Base-by-base conservation (phyloP, 768 basidiomycete species). In the Suillus discolor region DNA sequence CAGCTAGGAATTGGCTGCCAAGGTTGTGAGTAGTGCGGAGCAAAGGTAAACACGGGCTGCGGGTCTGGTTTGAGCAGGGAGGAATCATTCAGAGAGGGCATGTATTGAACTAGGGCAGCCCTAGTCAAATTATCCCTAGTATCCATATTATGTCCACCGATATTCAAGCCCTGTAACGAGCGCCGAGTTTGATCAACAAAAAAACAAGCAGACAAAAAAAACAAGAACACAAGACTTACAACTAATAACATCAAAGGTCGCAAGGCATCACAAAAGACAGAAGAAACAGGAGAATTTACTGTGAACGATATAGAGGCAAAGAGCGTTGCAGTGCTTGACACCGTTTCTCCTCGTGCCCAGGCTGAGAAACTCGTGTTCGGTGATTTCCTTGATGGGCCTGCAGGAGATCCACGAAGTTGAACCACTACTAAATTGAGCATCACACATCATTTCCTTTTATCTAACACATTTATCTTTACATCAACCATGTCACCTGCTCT, bases 351-450 rank as follows among this genome's bases (percentile, higher is more conserved):
- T 78, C 75, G 75, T 76, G 77, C 72, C 57, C 61, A 61, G 75
- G 75, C 75, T 76, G 75, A 75, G 76, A 75, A 76, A 78, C 76
- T 75, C 74, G 67, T 47, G 44, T 74, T 74, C 65, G 75, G 69
- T 67, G 69, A 73, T 75, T 69, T 69, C 68, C 64, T 69, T 68
- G 64, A 68, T 65, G 64, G 39, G 41, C 67, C 68, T 55, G 67
- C 62, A 65, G 62, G 62, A 61, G 18, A 20, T 49, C 34, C 42
- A 36, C 64, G 39, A 63, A 31, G 62, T 64, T 62, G 8, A 28
- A 15, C 15, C 20, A 62, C 9, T 55, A 66, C 55, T 45, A 65
- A 65, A 66, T 68, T 55, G 13, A 63, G 44, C 39, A 53, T 36
- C 28, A 31, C 11, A 36, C 8, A 71, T 70, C 69, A 68, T 70